Conservation (phyloP, 2,329 filamentous ascomycete species). For the Talaromyces sp. region DNA sequence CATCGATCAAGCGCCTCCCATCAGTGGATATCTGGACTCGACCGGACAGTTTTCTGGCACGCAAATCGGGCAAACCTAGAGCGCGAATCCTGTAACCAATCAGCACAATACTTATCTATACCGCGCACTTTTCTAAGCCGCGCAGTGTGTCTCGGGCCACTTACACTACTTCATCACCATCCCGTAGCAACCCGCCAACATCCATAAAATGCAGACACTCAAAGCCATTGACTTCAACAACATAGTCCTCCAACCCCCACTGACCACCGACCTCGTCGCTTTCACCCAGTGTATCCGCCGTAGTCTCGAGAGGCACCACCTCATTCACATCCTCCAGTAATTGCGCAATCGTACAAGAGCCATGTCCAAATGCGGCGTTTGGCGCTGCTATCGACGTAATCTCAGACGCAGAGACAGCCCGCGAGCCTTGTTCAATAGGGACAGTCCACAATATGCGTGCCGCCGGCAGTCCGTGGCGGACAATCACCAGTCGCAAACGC, state of each 20-base stretch:
- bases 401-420: conserved; percentile 27
- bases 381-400: conserved; percentile 27
- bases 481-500: conserved; percentile 68
- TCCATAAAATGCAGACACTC: conserved; percentile 84
- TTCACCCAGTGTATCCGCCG: conserved; percentile 20
- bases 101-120: background rate
- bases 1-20: conserved; percentile 78
- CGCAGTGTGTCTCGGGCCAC: conserved; percentile 24
- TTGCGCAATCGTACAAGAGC: conserved; percentile 64
- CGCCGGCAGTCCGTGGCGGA: conserved; percentile 67
- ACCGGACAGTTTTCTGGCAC: conserved; percentile 65
- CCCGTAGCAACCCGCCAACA: conserved; percentile 63
- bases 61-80: conserved; percentile 67
- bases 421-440: conserved; percentile 19
- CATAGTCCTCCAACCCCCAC: conserved; percentile 88
- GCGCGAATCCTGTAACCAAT: conserved; percentile 61
- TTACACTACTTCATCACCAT: conserved; percentile 78
- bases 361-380: conserved; percentile 33
- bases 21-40: conserved; percentile 73
- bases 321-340: conserved; percentile 75
- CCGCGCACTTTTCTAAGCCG: background rate
- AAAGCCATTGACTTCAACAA: conserved; percentile 73
- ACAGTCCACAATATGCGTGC: conserved; percentile 68
- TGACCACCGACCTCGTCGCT: conserved; percentile 38
- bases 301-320: conserved; percentile 72